Conservation (phyloP, 176 grass and related monocot genomes). For the Dendrocalamus sinicus region DNA sequence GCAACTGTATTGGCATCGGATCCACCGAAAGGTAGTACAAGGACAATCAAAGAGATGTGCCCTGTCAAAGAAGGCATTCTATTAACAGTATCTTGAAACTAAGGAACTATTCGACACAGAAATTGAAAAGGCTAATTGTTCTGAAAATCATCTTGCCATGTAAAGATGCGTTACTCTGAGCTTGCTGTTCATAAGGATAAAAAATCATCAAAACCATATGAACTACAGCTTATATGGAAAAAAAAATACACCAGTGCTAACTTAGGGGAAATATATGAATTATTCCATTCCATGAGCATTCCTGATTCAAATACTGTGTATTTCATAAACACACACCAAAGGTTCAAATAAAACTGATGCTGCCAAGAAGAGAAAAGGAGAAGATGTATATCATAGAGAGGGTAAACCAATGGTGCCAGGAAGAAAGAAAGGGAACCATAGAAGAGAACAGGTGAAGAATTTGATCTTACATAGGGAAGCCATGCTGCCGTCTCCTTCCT, state of each 20-base stretch:
- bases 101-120: neutral
- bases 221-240: neutral
- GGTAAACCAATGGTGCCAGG: neutral
- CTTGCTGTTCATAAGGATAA: neutral
- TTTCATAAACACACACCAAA: neutral
- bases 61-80: constrained; percentile 46
- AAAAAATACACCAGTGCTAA: neutral
- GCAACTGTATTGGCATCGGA: constrained; percentile 26
- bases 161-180: neutral
- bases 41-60: constrained; percentile 37
- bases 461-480: constrained; percentile 31
- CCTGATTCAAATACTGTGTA: neutral
- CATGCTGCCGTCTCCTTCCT: constrained; percentile 23
- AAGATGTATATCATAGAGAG: neutral
- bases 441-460: neutral
- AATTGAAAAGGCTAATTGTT: neutral
- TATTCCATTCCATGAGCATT: neutral
- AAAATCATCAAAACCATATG: neutral
- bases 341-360: neutral
- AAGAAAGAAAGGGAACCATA: neutral
- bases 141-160: neutral
- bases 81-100: neutral
- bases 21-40: constrained; percentile 38
- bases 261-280: too few species aligned
- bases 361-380: neutral